Evolutionary conservation across 345 rosid species (phyloP).

Genomic region (Mercurialis annua): DNA sequence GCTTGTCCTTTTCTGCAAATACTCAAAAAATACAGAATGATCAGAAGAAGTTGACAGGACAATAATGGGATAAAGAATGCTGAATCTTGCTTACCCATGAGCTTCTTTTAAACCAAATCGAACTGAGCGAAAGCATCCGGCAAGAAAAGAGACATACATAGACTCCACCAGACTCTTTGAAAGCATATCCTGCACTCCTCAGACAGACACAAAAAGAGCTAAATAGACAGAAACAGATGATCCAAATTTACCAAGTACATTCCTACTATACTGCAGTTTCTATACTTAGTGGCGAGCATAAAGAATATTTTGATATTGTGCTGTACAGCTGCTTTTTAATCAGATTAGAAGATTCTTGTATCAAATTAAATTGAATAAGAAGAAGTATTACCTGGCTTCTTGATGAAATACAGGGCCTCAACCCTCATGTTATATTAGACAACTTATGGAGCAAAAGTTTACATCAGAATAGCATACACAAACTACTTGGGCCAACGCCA

Average conservation of each 20-base stretch:
- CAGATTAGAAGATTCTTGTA: not conserved
- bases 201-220: not conserved
- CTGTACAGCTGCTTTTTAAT: not conserved
- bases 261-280: not conserved
- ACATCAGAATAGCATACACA: not conserved
- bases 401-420: not conserved
- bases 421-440: not conserved
- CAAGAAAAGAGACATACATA: conserved; percentile 86
- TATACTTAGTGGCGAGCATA: not conserved
- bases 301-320: not conserved
- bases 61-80: conserved; percentile 17
- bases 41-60: conserved; percentile 8
- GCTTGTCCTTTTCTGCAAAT: conserved; percentile 82
- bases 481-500: not conserved
- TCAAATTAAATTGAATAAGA: not conserved
- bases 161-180: conserved; percentile 57
- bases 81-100: conserved; percentile 64
- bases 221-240: not conserved
- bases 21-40: conserved; percentile 16
- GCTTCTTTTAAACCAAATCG: conserved; percentile 92
- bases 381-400: not conserved
- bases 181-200: conserved; percentile 53
- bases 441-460: not conserved
- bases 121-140: conserved; percentile 89
- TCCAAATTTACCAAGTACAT: not conserved